Percentiles rank a stretch among this genome's conserved stretches.
phyloP scores from a whole-genome alignment of 73 alveolate species.

The Paramecium caudatum region DNA sequence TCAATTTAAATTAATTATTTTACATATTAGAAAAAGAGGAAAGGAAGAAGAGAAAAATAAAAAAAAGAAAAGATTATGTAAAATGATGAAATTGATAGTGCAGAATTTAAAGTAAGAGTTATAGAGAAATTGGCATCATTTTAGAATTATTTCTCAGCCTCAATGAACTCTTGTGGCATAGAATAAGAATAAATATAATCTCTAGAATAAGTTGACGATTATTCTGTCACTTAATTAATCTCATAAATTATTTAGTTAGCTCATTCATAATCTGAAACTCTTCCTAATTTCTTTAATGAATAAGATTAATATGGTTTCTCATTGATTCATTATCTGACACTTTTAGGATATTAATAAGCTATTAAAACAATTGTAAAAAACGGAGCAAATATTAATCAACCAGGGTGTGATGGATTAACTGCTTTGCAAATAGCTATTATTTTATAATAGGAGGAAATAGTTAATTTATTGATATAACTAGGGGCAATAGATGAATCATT shows the following conservation, averaged over 20 bases:
- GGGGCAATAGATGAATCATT: conserved; percentile 48
- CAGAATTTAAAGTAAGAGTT: conserved; percentile 47
- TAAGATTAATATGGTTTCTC: conserved; percentile 31
- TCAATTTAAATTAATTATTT: neutral
- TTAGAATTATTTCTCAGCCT: neutral
- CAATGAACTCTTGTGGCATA: neutral
- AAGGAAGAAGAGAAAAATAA: conserved; percentile 14
- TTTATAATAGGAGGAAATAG: conserved; percentile 26
- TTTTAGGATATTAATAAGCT: neutral
- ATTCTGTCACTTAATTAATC: neutral
- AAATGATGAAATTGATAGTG: conserved; percentile 4
- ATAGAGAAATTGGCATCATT: conserved; percentile 49
- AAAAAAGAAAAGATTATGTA: conserved; percentile 1
- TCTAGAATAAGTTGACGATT: conserved; percentile 7
- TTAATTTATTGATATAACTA: conserved; percentile 15
- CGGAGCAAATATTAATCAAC: conserved; percentile 27
- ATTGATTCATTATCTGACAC: conserved; percentile 9
- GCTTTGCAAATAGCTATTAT: conserved; percentile 42
- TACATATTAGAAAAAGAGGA: conserved; percentile 13
- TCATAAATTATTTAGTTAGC: neutral
- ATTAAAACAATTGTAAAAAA: conserved; percentile 30
- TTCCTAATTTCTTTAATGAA: neutral
- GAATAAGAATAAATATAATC: conserved; percentile 14
- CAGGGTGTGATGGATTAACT: conserved; percentile 51
- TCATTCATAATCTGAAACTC: neutral